Base-by-base conservation (phyloP, 805 yeast genomes). In the Saturnispora silvae region DNA sequence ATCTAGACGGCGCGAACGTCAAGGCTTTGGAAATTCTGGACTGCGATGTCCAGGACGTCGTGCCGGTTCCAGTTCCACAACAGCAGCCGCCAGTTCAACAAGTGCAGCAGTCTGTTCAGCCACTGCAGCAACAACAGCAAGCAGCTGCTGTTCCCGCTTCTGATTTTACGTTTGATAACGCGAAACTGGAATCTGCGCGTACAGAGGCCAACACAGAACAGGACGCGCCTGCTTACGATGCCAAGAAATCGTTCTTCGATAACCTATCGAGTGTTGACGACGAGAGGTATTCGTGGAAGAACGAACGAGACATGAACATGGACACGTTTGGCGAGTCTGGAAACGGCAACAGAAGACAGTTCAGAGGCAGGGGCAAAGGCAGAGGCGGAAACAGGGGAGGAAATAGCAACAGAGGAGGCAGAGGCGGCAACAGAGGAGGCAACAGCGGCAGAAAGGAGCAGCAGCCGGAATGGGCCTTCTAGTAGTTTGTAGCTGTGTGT, bases 1-100 rank as follows among this genome's bases (percentile, higher is more conserved):
- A 81, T 38, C 81, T 92, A 57, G 75, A 87, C 48, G 98, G 98
- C 27, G 74, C 82, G 19, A 96, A 89, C 50, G 96, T 92, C 17
- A 81, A 83, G 60, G 95, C 82, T 52, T 68, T 92, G 57, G 75
- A 76, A 47, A 92, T 92, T 38, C 67, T 89, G 51, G 96, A 86
- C 44, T 67, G 67, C 26, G 75, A 77, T 4, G 61, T 77, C 41
- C 78, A 75, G 29, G 73, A 73, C 41, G 81, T 80, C 22, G 66
- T 68, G 45, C 80, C 84, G 1, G 71, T 59, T 29, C 61, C 65
- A 9, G 54, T 63, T 39, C 64, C 68, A 27, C 23, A 37, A 31
- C 15, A n/a, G n/a, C 34, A 30, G 7, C 20, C 30, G 9, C 11
- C 23, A 7, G 13, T 29, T 19, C 18, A 29, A 15, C n/a, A 34